Evolutionary conservation across 2,329 filamentous ascomycete species (phyloP), one percentile per base, ranked within the genome.

Genomic region (Aspergillus candidus): DNA sequence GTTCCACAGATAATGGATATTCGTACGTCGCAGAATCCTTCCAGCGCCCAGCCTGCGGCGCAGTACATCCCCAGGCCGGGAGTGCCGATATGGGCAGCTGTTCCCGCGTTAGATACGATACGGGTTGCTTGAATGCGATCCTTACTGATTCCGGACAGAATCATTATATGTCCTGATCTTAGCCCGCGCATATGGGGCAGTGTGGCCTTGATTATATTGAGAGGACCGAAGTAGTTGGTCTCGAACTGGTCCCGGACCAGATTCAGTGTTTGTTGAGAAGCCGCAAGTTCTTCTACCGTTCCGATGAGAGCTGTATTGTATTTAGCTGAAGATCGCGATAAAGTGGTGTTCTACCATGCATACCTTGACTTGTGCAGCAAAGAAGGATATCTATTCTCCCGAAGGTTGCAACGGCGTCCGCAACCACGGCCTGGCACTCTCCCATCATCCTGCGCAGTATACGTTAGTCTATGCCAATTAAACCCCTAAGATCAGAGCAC

Each of bases 161-260:
- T 80, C 50, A 97, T 84, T 51, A 97, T 84, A 65, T 98, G 93
- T 0, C 93, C 93, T 7, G 84, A 89, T 55, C 84, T 83, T 60
- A 90, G 85, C 48, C 77, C 75, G 35, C 93, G 79, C 65, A 97
- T 83, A 43, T 83, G 77, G 1, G 91, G 89, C 15, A 98, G 74
- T 1, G 83, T 77, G 11, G 90, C 86, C 65, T 93, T 94, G 72
- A 97, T 94, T 62, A 94, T 88, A 68, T 97, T 97, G 65, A 97
- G 84, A 46, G 94, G 89, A 1, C 88, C 88, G 66, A 97, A 97
- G 73, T 94, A 97, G 58, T 94, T 88, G 51, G 82, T 83, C 66
- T 97, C 91, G 63, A 97, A 96, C 64, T 96, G 91, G 59, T 94
- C 87, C 49, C 86, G 81, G 31, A 94, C 84, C 13, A 96, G 77